Percentiles rank a stretch among this genome's conserved stretches.
These are phyloP conservation scores for Coemansia sp. DNA, from an alignment of 192 early-diverging fungal species.

Conservation along the genomic window DNA sequence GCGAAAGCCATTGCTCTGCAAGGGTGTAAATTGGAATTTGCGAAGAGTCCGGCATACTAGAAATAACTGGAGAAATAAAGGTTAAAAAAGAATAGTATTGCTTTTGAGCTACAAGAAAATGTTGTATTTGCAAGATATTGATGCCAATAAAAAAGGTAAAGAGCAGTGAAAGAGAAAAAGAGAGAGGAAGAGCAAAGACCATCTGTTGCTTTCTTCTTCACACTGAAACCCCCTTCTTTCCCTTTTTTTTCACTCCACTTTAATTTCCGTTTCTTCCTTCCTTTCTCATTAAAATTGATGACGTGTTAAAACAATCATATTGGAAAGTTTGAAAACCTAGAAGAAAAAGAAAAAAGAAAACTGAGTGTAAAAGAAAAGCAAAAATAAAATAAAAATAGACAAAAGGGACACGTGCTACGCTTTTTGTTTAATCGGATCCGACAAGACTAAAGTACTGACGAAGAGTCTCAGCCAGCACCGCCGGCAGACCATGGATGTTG, in stretches of 20 bases:
- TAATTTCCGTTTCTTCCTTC: background rate
- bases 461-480: conserved; percentile 88
- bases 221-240: too few relatives aligned
- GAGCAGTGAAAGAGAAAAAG: too few relatives aligned
- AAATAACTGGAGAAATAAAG: background rate
- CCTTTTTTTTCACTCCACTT: background rate
- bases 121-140: too few relatives aligned
- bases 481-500: conserved; percentile 84
- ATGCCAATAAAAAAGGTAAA: too few relatives aligned
- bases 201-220: too few relatives aligned
- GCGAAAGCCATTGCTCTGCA: conserved; percentile 47
- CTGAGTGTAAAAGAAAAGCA: background rate
- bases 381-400: background rate
- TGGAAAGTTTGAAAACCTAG: background rate
- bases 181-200: too few relatives aligned
- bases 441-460: conserved; percentile 95
- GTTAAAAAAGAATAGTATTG: too few relatives aligned
- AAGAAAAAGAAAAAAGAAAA: conserved; percentile 8
- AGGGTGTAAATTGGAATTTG: conserved; percentile 21
- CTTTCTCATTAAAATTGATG: conserved; percentile 3
- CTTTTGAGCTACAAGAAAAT: too few relatives aligned
- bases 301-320: background rate
- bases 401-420: too few relatives aligned
- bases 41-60: background rate
- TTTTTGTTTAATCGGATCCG: conserved; percentile 32